A percentile compares a stretch with the other conserved stretches of the same genome.
Conservation (phyloP, 805 yeast species). For the Candida suzukii region DNA sequence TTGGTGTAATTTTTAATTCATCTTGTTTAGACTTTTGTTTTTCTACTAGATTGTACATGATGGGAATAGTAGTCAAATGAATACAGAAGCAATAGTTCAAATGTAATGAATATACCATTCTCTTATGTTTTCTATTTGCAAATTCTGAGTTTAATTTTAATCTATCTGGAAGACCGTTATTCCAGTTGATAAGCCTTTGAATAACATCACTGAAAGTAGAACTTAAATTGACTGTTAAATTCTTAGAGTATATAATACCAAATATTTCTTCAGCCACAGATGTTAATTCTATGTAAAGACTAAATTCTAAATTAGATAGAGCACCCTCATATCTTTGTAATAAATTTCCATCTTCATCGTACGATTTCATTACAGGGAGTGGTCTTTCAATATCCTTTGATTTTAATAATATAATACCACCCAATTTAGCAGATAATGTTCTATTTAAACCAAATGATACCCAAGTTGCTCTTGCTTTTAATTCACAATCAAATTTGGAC, state of each 20-base stretch:
- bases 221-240: slow-evolving; percentile 7
- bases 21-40: slow-evolving; percentile 5
- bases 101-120: slow-evolving; percentile 18
- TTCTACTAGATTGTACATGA: slow-evolving; percentile 17
- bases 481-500: slow-evolving; percentile 8
- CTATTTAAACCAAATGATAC: slow-evolving; percentile 18
- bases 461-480: slow-evolving; percentile 19
- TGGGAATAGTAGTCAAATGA: slow-evolving; percentile 21
- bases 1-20: slow-evolving; percentile 8
- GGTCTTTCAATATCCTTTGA: slow-evolving; percentile 10
- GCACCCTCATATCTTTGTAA: background rate
- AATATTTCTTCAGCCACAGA: slow-evolving; percentile 17
- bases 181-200: slow-evolving; percentile 18
- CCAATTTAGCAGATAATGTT: slow-evolving; percentile 20
- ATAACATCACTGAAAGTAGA: slow-evolving; percentile 12
- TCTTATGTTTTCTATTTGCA: slow-evolving; percentile 7
- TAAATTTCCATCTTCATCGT: slow-evolving; percentile 4
- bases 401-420: slow-evolving; percentile 13
- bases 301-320: slow-evolving; percentile 8
- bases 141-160: slow-evolving; percentile 5
- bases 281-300: slow-evolving; percentile 14
- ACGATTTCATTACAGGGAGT: slow-evolving; percentile 11
- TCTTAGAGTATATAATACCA: slow-evolving; percentile 12
- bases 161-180: slow-evolving; percentile 12
- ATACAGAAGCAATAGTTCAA: slow-evolving; percentile 21